Conservation (phyloP, 805 yeast species). For the Saccharomyces kudriavzevii region DNA sequence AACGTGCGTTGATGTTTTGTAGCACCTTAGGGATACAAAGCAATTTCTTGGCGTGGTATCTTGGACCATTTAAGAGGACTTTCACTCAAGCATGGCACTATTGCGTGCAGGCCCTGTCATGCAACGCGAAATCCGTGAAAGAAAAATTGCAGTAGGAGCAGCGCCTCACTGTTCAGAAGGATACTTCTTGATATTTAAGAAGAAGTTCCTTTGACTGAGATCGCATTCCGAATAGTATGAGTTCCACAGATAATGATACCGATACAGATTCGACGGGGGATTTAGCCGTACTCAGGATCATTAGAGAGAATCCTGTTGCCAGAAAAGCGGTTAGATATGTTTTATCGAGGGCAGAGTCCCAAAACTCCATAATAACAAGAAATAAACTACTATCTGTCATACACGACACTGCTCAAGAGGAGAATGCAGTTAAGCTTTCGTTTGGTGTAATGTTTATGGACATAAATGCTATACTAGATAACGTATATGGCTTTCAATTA, state of each 20-base stretch:
- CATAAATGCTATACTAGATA: constrained; percentile 16
- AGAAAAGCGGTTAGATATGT: constrained; percentile 19
- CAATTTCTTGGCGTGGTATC: background rate
- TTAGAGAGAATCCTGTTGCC: constrained; percentile 8
- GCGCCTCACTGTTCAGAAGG: too few relatives aligned
- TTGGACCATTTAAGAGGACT: background rate
- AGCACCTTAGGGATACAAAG: background rate
- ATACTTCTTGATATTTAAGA: too few relatives aligned
- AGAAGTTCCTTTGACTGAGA: too few relatives aligned
- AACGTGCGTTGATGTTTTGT: background rate
- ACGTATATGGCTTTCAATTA: constrained; percentile 23
- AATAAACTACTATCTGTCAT: constrained; percentile 14
- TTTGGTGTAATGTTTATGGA: constrained; percentile 11
- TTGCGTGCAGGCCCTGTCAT: background rate
- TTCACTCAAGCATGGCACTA: background rate
- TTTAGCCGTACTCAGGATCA: background rate
- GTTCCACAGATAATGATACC: background rate
- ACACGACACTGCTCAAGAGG: constrained; percentile 14
- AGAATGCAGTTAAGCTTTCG: constrained; percentile 10
- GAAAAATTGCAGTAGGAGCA: background rate
- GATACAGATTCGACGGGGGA: background rate
- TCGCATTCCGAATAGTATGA: background rate
- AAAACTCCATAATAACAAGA: constrained; percentile 18
- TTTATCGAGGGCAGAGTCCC: constrained; percentile 18
- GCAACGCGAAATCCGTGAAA: background rate